phyloP scores from a whole-genome alignment of 1,139 yeast species.

The Pichia sp. region DNA sequence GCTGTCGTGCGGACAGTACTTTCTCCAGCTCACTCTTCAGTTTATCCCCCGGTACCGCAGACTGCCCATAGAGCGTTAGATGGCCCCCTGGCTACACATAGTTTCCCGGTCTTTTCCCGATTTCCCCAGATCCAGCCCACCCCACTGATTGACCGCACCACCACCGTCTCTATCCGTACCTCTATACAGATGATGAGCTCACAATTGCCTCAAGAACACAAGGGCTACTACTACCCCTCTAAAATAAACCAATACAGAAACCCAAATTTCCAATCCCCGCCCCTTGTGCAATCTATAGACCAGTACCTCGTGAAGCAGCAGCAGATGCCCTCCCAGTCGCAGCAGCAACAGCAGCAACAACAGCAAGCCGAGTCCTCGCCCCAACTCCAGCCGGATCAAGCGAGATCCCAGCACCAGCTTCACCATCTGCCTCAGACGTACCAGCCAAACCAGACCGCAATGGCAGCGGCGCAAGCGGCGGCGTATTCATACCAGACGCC shows the following conservation, averaged over 20 bases:
- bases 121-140: too few relatives aligned
- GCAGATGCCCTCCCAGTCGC: neutral
- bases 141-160: too few relatives aligned
- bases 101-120: too few relatives aligned
- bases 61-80: too few relatives aligned
- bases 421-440: neutral
- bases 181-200: constrained; percentile 7
- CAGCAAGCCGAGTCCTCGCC: neutral
- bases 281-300: neutral
- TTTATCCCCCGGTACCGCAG: too few relatives aligned
- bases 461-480: neutral
- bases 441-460: neutral
- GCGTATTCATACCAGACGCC: constrained; percentile 2
- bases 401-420: neutral
- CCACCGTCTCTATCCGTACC: neutral
- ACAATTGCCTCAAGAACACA: constrained; percentile 3
- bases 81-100: too few relatives aligned
- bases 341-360: neutral
- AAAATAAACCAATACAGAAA: neutral
- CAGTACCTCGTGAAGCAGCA: neutral
- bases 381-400: neutral
- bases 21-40: too few relatives aligned
- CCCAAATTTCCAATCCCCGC: neutral
- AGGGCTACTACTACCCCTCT: neutral
- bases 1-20: too few relatives aligned